Percentiles rank a stretch among this genome's conserved stretches.
phyloP scores from a whole-genome alignment of 2,329 filamentous ascomycete species.

The Aspergillus texensis region DNA sequence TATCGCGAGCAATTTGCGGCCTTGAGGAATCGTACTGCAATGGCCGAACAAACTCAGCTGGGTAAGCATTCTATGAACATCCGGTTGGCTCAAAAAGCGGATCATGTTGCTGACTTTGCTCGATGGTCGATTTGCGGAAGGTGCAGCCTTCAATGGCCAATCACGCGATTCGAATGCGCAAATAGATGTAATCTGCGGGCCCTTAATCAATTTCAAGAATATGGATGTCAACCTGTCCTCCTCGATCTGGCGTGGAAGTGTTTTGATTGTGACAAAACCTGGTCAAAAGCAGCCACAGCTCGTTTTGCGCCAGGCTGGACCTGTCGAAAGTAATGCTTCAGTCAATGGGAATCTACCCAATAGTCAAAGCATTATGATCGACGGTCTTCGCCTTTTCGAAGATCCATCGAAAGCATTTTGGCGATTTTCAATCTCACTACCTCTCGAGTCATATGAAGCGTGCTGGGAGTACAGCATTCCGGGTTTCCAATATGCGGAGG shows the following conservation, averaged over 20 bases:
- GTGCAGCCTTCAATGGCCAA: slow-evolving; percentile 26
- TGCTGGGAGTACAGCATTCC: slow-evolving; percentile 79
- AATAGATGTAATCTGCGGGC: slow-evolving; percentile 49
- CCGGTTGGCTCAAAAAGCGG: not conserved
- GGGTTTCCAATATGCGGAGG: slow-evolving; percentile 63
- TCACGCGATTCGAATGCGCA: slow-evolving; percentile 22
- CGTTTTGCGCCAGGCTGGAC: slow-evolving; percentile 43
- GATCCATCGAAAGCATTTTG: slow-evolving; percentile 62
- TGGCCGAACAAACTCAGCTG: slow-evolving; percentile 5
- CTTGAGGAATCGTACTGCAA: not conserved
- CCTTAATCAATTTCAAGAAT: slow-evolving; percentile 54
- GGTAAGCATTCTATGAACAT: slow-evolving; percentile 1
- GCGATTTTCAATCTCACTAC: slow-evolving; percentile 63
- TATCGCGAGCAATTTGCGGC: not conserved
- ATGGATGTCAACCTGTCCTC: slow-evolving; percentile 40
- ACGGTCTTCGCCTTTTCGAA: slow-evolving; percentile 61
- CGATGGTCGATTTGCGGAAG: slow-evolving; percentile 12
- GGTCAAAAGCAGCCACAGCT: slow-evolving; percentile 66
- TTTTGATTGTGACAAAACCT: slow-evolving; percentile 78
- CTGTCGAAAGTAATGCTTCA: slow-evolving; percentile 30
- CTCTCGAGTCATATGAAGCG: slow-evolving; percentile 70
- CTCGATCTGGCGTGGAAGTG: slow-evolving; percentile 75
- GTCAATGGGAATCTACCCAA: slow-evolving; percentile 16
- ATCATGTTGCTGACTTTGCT: slow-evolving; percentile 1
- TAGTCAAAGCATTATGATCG: slow-evolving; percentile 34